Conservation (phyloP, 108 stramenopile species). For the Ochromonas danica region DNA sequence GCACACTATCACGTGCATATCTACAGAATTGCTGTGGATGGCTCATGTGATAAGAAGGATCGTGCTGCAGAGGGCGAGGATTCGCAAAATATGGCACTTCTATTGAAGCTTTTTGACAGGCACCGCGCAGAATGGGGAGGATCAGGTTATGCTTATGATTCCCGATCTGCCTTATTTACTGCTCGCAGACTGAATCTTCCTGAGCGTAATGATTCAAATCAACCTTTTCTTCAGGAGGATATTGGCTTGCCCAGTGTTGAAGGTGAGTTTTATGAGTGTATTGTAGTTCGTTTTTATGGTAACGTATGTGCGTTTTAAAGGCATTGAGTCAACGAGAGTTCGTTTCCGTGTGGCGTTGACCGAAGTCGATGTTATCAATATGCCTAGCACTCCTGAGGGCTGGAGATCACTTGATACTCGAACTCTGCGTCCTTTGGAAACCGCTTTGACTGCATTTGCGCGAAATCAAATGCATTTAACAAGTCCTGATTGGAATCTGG, state of each 20-base stretch:
- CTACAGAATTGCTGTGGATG: background rate
- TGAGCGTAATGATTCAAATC: background rate
- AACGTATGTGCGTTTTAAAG: background rate
- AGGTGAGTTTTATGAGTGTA: background rate
- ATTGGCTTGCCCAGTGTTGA: background rate
- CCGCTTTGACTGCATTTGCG: background rate
- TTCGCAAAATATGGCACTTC: background rate
- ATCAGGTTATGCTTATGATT: slow-evolving; percentile 18
- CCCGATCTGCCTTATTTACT: slow-evolving; percentile 6
- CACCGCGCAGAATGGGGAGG: background rate
- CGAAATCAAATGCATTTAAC: background rate
- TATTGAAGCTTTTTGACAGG: background rate
- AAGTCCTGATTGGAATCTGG: slow-evolving; percentile 4
- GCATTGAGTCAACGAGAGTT: background rate
- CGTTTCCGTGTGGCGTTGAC: slow-evolving; percentile 10
- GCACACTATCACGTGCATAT: slow-evolving; percentile 11
- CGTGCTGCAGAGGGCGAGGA: background rate
- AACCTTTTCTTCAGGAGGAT: background rate
- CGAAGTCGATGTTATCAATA: background rate
- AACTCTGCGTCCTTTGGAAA: background rate
- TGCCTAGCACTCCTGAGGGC: background rate
- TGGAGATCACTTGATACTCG: background rate
- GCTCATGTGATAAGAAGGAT: background rate
- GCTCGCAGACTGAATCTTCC: background rate
- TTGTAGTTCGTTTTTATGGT: background rate